A percentile compares a stretch with the other conserved stretches of the same genome.
These are phyloP conservation scores for Yarrowia sp. DNA, from an alignment of 805 yeast genomes.

Conservation along the genomic window DNA sequence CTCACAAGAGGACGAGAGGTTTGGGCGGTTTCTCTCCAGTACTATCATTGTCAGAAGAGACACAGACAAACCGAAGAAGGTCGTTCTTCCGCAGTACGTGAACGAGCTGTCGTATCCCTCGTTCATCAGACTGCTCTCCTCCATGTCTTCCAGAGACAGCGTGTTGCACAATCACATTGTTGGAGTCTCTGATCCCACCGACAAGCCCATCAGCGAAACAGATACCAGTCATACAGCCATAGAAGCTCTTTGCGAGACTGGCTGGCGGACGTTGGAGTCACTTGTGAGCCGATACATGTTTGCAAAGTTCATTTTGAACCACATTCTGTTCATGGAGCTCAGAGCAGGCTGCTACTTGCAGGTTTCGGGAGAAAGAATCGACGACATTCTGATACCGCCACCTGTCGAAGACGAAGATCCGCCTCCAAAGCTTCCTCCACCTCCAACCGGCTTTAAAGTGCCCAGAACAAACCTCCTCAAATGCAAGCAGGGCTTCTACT, in stretches of 20 bases:
- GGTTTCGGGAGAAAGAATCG: background rate
- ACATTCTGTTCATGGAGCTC: background rate
- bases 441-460: background rate
- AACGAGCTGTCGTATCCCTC: background rate
- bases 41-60: too few species aligned
- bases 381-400: background rate
- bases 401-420: too few species aligned
- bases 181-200: background rate
- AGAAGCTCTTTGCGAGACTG: background rate
- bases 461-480: background rate
- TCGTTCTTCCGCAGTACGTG: background rate
- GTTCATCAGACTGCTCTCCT: background rate
- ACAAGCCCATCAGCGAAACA: too few species aligned
- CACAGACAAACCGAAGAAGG: too few species aligned
- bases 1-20: too few species aligned
- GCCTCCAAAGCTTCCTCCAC: background rate
- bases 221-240: background rate
- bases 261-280: background rate
- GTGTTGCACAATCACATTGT: background rate
- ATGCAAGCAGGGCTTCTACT: background rate
- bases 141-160: background rate
- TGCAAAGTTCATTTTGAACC: background rate
- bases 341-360: background rate
- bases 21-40: too few species aligned
- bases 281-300: background rate